These are phyloP conservation scores for Fusarium euwallaceae DNA, from an alignment of 2,329 filamentous ascomycete species.

Conservation along the genomic window DNA sequence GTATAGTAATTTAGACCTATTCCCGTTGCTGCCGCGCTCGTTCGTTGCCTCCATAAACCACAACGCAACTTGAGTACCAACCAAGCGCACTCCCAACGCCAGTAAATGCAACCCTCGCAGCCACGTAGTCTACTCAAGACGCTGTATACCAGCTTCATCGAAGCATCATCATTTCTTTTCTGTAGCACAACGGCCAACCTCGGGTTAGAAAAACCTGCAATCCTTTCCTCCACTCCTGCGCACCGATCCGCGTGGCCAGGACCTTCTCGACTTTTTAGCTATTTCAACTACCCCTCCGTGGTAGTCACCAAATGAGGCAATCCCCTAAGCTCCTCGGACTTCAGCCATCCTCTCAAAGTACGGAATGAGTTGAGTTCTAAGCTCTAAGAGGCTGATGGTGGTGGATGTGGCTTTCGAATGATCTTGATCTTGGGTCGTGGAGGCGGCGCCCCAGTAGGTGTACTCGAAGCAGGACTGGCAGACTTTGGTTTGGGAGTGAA, in stretches of 20 bases:
- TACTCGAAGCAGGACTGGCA: constrained; percentile 41
- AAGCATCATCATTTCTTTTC: constrained; percentile 12
- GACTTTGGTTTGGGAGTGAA: constrained; percentile 42
- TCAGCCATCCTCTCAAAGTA: neutral
- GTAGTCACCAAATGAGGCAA: neutral
- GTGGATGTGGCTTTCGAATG: constrained; percentile 52
- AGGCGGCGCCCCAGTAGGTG: constrained; percentile 39
- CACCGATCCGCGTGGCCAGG: neutral
- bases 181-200: neutral
- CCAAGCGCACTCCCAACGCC: constrained; percentile 23
- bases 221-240: neutral
- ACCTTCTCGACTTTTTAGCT: neutral
- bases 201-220: neutral
- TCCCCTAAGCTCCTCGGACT: neutral
- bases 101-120: constrained; percentile 31
- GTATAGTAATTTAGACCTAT: constrained; percentile 24
- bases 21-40: constrained; percentile 11
- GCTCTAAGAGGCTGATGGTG: constrained; percentile 43
- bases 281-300: neutral
- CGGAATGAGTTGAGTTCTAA: neutral
- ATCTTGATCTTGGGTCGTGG: constrained; percentile 55
- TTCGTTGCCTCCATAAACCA: neutral
- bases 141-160: constrained; percentile 10
- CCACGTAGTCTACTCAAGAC: constrained; percentile 19
- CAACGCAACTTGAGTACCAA: neutral